Base-by-base conservation (phyloP, 148 eudicot species). In the Pouteria glomerata region DNA sequence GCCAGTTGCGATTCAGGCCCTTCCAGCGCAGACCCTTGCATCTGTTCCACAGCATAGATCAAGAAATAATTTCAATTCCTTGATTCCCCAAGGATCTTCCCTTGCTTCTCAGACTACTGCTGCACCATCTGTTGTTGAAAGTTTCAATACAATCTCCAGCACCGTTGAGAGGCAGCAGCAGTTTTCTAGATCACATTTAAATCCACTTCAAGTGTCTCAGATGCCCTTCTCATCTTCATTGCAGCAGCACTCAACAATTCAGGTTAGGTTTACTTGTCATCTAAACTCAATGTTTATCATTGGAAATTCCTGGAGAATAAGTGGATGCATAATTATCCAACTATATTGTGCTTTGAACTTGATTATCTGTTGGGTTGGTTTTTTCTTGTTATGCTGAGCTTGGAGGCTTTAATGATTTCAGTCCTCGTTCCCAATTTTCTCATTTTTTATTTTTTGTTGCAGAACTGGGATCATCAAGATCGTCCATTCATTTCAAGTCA, bases 1-100 rank as follows among this genome's bases (percentile, higher is more conserved):
- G 31, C 83, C 90, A 5, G 57, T 75, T 47, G 87, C 89, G 41
- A 77, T 82, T 76, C 96, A 87, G 74, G 86, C 88, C 57, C 90
- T 85, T 71, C 88, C 91, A 34, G 90, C 77, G 29, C 90, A 52
- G 65, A 23, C 70, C 35, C 78, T 86, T 16, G 50, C 76, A 56
- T 41, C 83, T 24, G 73, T 61, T 35, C 58, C 70, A 29, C 78
- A 68, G 61, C 84, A 76, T 29, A 74, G 81, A 73, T 50, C 77
- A 64, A 69, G 80, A 67, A 79, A 78, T 39, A 69, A 50, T 65
- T 35, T 64, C 76, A 77, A 68, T 42, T 33, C 27, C 37, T 67
- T 76, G 57, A 60, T 67, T 19, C 47, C 65, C 45, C 77, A 51
- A 68, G 76, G 76, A 34, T 34, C 82, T 15, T 61, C 89, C 59